Conservation (phyloP, 768 basidiomycete species). For the Boletus patriciae region DNA sequence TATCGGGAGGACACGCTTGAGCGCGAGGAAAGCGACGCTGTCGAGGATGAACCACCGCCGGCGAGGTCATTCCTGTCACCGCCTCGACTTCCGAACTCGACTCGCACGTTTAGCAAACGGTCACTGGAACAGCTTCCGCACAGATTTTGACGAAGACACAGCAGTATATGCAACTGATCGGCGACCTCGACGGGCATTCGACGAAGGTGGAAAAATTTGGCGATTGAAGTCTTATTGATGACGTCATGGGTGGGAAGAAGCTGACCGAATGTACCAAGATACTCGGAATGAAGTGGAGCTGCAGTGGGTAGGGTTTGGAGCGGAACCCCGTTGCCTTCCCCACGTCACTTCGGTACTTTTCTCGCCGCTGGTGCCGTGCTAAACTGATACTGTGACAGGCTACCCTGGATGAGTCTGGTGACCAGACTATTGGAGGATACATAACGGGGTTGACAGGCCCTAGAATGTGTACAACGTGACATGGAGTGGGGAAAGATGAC, state of each 20-base stretch:
- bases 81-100: slow-evolving; percentile 4
- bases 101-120: slow-evolving; percentile 10
- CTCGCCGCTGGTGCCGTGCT: too few relatives aligned
- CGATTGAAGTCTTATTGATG: slow-evolving; percentile 39
- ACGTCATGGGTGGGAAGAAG: slow-evolving; percentile 36
- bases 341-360: too few relatives aligned
- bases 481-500: too few relatives aligned
- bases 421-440: too few relatives aligned
- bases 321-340: too few relatives aligned
- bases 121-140: slow-evolving; percentile 41
- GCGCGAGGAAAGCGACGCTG: not conserved
- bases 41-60: not conserved
- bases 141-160: slow-evolving; percentile 39
- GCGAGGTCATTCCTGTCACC: not conserved
- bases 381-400: too few relatives aligned
- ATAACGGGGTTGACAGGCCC: too few relatives aligned
- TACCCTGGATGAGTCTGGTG: too few relatives aligned
- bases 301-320: too few relatives aligned
- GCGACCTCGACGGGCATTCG: slow-evolving; percentile 12
- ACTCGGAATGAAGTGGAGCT: too few relatives aligned
- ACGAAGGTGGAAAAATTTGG: slow-evolving; percentile 1
- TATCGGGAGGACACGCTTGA: slow-evolving; percentile 34
- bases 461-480: too few relatives aligned
- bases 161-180: slow-evolving; percentile 40
- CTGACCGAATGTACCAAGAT: slow-evolving; percentile 37